Evolutionary conservation across 371 early-diverging fungal species (phyloP).

Genomic region (Batkoa obscura): DNA sequence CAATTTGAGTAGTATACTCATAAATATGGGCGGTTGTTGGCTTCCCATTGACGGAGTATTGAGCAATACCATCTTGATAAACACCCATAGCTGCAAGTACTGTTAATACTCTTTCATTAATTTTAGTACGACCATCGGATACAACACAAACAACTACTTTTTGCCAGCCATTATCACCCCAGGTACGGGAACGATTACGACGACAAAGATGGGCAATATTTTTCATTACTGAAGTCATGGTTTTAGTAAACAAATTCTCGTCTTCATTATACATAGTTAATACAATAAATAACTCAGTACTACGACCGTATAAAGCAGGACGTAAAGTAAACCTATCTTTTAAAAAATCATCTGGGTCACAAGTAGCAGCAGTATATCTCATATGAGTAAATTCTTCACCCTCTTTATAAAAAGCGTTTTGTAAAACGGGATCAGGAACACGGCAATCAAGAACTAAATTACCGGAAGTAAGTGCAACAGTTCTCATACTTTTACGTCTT

Average conservation of each 20-base stretch:
- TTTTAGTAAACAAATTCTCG: constrained; percentile 37
- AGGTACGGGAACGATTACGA: constrained; percentile 29
- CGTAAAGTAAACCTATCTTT: constrained; percentile 21
- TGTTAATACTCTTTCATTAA: constrained; percentile 27
- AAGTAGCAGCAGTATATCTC: constrained; percentile 51
- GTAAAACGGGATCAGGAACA: constrained; percentile 20
- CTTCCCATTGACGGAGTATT: constrained; percentile 30
- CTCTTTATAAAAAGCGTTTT: constrained; percentile 16
- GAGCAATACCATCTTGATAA: constrained; percentile 49
- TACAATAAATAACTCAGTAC: constrained; percentile 41
- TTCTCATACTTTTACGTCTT: constrained; percentile 22
- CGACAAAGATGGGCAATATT: constrained; percentile 58
- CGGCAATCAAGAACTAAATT: constrained; percentile 31
- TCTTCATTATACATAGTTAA: constrained; percentile 54
- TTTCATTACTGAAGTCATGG: constrained; percentile 58
- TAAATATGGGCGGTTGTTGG: constrained; percentile 53
- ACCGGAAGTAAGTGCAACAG: constrained; percentile 20
- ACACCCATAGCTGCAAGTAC: constrained; percentile 43
- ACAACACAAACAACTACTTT: constrained; percentile 69
- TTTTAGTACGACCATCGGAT: constrained; percentile 61
- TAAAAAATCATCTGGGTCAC: constrained; percentile 33
- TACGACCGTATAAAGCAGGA: constrained; percentile 19
- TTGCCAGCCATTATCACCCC: constrained; percentile 64
- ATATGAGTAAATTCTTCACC: constrained; percentile 40
- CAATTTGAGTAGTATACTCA: constrained; percentile 59